A percentile compares a stretch with the other conserved stretches of the same genome.
phyloP scores from a whole-genome alignment of 129 eudicot species.

The Silybum marianum region DNA sequence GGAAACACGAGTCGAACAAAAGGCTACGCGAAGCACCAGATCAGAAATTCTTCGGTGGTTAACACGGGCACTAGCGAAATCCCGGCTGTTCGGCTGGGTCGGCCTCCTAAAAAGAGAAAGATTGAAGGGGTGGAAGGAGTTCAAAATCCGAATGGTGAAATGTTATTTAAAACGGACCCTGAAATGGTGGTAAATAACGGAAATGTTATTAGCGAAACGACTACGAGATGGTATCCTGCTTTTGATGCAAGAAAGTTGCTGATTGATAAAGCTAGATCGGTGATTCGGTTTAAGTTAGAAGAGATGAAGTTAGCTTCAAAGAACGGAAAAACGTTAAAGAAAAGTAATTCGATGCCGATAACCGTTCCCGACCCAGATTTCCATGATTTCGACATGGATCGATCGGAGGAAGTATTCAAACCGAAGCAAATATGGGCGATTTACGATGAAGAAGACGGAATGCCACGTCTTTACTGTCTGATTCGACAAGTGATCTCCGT shows the following conservation, averaged over 20 bases:
- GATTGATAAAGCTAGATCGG: conserved; percentile 71
- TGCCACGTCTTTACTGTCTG: conserved; percentile 92
- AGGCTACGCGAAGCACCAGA: conserved; percentile 40
- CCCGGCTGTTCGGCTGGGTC: conserved; percentile 28
- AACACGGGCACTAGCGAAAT: conserved; percentile 28
- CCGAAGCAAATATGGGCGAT: conserved; percentile 97
- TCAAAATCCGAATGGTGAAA: conserved; percentile 44
- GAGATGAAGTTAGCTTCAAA: conserved; percentile 67
- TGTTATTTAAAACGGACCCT: conserved; percentile 28
- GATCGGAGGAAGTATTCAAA: conserved; percentile 78
- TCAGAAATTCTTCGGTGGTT: conserved; percentile 21
- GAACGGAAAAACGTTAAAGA: conserved; percentile 46
- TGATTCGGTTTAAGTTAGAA: conserved; percentile 58
- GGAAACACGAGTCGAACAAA: conserved; percentile 39
- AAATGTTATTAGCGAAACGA: conserved; percentile 31
- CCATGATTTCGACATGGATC: conserved; percentile 83
- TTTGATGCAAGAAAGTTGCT: conserved; percentile 76
- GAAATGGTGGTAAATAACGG: conserved; percentile 39
- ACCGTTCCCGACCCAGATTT: conserved; percentile 91
- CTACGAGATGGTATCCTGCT: conserved; percentile 40
- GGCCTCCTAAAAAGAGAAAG: conserved; percentile 66
- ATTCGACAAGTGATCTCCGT: conserved; percentile 75
- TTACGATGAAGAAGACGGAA: conserved; percentile 96
- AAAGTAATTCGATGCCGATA: conserved; percentile 53
- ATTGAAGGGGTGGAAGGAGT: conserved; percentile 30